Evolutionary conservation across 2,329 filamentous ascomycete genomes (phyloP), one percentile per base, ranked within the genome.

Genomic region (Xylariaceae sp.): DNA sequence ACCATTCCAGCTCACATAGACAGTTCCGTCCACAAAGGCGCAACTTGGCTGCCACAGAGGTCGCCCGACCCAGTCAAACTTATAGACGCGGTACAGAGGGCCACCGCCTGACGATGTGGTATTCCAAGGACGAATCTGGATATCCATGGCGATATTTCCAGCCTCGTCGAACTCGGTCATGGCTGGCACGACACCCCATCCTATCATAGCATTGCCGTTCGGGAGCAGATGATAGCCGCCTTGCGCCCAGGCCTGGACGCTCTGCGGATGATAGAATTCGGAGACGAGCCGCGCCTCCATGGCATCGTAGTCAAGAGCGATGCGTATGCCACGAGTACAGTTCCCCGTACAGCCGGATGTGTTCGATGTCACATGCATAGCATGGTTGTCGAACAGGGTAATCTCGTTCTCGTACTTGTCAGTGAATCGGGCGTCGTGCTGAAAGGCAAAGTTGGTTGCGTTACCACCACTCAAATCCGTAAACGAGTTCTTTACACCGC

Each of bases 141-240:
- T 75, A 56, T 86, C 80, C 73, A 84, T 84, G 16, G 86, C 72
- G 3, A 79, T 67, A 7, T 75, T 69, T 7, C 83, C 83, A n/a
- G 79, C 75, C 1, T 72, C 63, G 0, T 74, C 73, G 63, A 81
- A 77, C 61, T 80, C 79, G 6, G 78, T 82, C 19, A 79, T 64
- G 2, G 77, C 78, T 0, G 79, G 79, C 16, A 77, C 75, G 0
- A 76, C 77, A 4, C 84, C 83, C 83, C 83, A 87, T 60, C 82
- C 81, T 29, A 87, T 78, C 37, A 87, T 71, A 6, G 78, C 78
- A 55, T 84, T 81, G 29, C 80, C 80, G 49, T 79, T 79, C 0
- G 80, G 76, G 0, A 87, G 75, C 5, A 83, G 64, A 61, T 87
- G 84, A 28, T 81, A 78, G 4, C 74, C 77, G 7, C 77, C 76